Base-by-base conservation (phyloP, 2,329 filamentous ascomycete genomes). In the Rutstroemia sp. region DNA sequence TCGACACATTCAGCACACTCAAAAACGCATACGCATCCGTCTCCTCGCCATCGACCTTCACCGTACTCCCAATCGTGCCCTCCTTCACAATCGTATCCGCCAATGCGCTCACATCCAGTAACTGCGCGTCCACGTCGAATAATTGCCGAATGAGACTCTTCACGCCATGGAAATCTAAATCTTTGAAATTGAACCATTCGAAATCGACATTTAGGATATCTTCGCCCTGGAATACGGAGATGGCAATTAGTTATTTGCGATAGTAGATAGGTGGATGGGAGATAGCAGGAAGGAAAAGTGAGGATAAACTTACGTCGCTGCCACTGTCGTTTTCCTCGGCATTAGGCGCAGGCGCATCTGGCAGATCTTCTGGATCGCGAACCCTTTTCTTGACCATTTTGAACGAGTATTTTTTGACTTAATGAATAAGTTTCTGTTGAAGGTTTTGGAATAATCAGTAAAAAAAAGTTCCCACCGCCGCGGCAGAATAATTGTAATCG, bases 181-280 rank as follows among this genome's bases (percentile, higher is more conserved):
- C 83, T 2, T 94, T 87, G 61, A 92, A 95, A 74, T 96, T 95
- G 76, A 97, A 99, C 88, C 91, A 97, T 76, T 99, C 94, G 68
- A 99, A 99, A 63, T 97, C 92, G 57, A 97, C 91, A 69, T 97
- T 87, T 63, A 99, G 84, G 71, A 92, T 87, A 70, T 96, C 88
- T 68, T 91, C 87, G 67, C 96, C 90, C 89, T 95, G 54, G 3
- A 4, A 2, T 5, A 30, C 5, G 38, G 5, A 3, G 12, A 34
- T 12, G 4, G 30, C 3, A 12, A 34, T 34, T 34, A 34, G 30
- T 34, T 10, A 7, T 21, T 34, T 39, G 14, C 5, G 16, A 59
- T 19, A 62, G 58, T 41, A 49, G 19, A 16, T 55, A 16, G 39
- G 27, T 9, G 30, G 14, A 3, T 19, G 48, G 60, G 30, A 44